Conservation (phyloP, 345 rosid species). For the Arabidopsis thaliana region DNA sequence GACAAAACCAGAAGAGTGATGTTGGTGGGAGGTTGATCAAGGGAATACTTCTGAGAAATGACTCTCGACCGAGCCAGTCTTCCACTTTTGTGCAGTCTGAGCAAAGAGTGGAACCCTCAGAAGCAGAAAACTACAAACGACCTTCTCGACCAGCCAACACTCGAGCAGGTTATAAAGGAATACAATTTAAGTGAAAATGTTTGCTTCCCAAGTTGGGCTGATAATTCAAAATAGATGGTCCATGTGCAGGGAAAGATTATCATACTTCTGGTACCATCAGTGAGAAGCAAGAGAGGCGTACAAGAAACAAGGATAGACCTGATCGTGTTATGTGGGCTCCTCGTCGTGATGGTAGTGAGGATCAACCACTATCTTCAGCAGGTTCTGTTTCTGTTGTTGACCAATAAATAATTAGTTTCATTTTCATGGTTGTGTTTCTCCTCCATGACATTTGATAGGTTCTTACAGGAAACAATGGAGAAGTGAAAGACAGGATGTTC, state of each 20-base stretch:
- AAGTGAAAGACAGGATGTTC: conserved; percentile 45
- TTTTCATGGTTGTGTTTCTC: conserved; percentile 7
- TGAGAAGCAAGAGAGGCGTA: conserved; percentile 61
- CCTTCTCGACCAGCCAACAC: conserved; percentile 47
- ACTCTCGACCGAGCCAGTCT: conserved; percentile 44
- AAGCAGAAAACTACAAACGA: conserved; percentile 48
- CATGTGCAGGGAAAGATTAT: conserved; percentile 53
- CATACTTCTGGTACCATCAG: conserved; percentile 47
- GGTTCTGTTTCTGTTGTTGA: conserved; percentile 46
- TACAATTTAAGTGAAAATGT: conserved; percentile 35
- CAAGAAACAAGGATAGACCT: conserved; percentile 70
- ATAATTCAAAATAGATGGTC: conserved; percentile 44
- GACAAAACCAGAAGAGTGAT: conserved; percentile 52
- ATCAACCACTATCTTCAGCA: conserved; percentile 46
- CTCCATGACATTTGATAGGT: conserved; percentile 26
- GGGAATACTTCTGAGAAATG: conserved; percentile 56
- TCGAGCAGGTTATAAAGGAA: conserved; percentile 43
- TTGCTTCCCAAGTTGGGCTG: conserved; percentile 14
- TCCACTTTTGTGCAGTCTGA: conserved; percentile 46
- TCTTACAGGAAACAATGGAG: conserved; percentile 48
- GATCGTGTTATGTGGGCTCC: conserved; percentile 78
- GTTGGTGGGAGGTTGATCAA: conserved; percentile 59
- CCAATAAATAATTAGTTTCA: conserved; percentile 24
- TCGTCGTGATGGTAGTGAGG: conserved; percentile 61
- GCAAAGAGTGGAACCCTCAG: conserved; percentile 49